Conservation (phyloP, 176 grass and related monocot species). For the Chloris gayana region DNA sequence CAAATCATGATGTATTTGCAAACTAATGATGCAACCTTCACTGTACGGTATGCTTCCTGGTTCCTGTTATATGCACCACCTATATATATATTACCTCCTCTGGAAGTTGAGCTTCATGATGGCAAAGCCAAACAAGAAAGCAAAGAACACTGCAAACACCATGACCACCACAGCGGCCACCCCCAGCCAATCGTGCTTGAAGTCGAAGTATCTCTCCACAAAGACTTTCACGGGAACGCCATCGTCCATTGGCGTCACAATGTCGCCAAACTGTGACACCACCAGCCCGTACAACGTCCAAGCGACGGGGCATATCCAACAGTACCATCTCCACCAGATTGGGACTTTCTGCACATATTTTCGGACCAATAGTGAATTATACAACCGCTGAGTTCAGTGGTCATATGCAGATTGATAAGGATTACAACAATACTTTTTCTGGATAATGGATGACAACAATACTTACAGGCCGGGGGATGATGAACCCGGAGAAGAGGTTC, state of each 20-base stretch:
- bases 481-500: conserved; percentile 85
- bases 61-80: too few species aligned
- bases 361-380: too few species aligned
- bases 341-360: conserved; percentile 58
- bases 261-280: conserved; percentile 77
- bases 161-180: conserved; percentile 56
- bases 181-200: conserved; percentile 70
- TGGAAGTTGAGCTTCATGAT: conserved; percentile 93
- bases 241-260: conserved; percentile 33
- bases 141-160: conserved; percentile 59
- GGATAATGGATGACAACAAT: too few species aligned
- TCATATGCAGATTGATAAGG: too few species aligned
- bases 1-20: too few species aligned
- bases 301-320: conserved; percentile 62
- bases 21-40: too few species aligned
- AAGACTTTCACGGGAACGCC: conserved; percentile 44
- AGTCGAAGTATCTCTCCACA: conserved; percentile 61
- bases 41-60: too few species aligned
- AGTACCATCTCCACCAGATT: conserved; percentile 95
- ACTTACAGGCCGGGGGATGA: conserved; percentile 66
- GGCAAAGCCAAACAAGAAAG: conserved; percentile 62
- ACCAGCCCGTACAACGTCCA: conserved; percentile 83
- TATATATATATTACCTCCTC: conserved; percentile 76
- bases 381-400: too few species aligned
- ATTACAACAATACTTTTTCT: too few species aligned